phyloP scores from a whole-genome alignment of 768 basidiomycete genomes.

The Tremella yokohamensis region DNA sequence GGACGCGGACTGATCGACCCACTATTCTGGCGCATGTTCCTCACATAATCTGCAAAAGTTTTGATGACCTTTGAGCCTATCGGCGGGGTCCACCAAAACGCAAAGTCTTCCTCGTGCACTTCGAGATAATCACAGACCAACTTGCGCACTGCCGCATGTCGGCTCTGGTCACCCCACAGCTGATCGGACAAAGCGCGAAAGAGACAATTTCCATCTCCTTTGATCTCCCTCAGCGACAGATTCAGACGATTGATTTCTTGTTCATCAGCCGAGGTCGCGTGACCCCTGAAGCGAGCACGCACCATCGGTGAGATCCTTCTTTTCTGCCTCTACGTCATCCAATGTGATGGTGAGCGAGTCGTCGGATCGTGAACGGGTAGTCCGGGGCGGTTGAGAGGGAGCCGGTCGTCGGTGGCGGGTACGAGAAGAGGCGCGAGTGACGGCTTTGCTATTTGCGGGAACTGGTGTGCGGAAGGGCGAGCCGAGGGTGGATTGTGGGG shows the following conservation, averaged over 20 bases:
- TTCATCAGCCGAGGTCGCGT: constrained; percentile 3
- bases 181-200: constrained; percentile 40
- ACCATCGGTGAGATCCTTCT: constrained; percentile 2
- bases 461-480: too few relatives aligned
- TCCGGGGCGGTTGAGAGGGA: not conserved
- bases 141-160: constrained; percentile 35
- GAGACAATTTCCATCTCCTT: constrained; percentile 43
- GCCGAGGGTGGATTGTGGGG: too few relatives aligned
- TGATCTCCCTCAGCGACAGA: constrained; percentile 33
- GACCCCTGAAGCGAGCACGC: not conserved
- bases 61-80: constrained; percentile 9
- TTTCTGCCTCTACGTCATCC: not conserved
- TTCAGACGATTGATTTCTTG: constrained; percentile 25
- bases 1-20: constrained; percentile 4
- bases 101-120: constrained; percentile 29
- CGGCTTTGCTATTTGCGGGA: too few relatives aligned
- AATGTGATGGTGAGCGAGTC: constrained; percentile 1
- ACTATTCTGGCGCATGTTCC: constrained; percentile 36
- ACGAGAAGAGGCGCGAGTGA: too few relatives aligned
- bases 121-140: constrained; percentile 42
- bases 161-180: constrained; percentile 36
- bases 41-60: constrained; percentile 35
- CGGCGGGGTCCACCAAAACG: constrained; percentile 12
- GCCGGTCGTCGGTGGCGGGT: too few relatives aligned
- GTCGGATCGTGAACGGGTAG: constrained; percentile 1